Percentiles rank a stretch among this genome's conserved stretches.
These are phyloP conservation scores for Juglanconis juglandina DNA, from an alignment of 2,329 filamentous ascomycete species.

Conservation along the genomic window DNA sequence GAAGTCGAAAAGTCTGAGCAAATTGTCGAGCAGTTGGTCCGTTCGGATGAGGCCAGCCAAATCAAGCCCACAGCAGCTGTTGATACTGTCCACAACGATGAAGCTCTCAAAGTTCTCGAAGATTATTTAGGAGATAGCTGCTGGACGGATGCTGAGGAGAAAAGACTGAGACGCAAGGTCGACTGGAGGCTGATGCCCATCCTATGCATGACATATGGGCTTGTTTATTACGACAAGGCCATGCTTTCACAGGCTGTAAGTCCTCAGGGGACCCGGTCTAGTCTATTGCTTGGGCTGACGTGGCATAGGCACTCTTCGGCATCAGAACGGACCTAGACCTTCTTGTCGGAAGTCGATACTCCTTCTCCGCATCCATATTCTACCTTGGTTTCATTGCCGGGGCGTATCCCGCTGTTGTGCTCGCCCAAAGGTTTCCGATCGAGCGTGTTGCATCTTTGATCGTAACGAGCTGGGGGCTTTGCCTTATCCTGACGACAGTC, in stretches of 20 bases:
- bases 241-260: conserved; percentile 50
- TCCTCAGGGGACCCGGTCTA: neutral
- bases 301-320: conserved; percentile 37
- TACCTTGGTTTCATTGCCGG: conserved; percentile 48
- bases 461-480: conserved; percentile 35
- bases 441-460: conserved; percentile 40
- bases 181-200: conserved; percentile 43
- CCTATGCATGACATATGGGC: conserved; percentile 41
- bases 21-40: conserved; percentile 17
- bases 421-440: conserved; percentile 43
- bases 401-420: conserved; percentile 38
- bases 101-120: conserved; percentile 38
- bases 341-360: conserved; percentile 39
- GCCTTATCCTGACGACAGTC: conserved; percentile 34
- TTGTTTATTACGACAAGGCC: conserved; percentile 50
- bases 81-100: conserved; percentile 35
- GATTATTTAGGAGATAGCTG: conserved; percentile 37
- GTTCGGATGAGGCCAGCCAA: neutral
- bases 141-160: conserved; percentile 42
- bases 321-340: conserved; percentile 38
- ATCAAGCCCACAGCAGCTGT: conserved; percentile 20
- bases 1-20: conserved; percentile 19
- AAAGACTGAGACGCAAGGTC: conserved; percentile 37
- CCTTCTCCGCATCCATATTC: conserved; percentile 42
- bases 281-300: neutral